These are phyloP conservation scores for Pigoraptor vietnamica DNA, from an alignment of 78 protist species.

Conservation along the genomic window DNA sequence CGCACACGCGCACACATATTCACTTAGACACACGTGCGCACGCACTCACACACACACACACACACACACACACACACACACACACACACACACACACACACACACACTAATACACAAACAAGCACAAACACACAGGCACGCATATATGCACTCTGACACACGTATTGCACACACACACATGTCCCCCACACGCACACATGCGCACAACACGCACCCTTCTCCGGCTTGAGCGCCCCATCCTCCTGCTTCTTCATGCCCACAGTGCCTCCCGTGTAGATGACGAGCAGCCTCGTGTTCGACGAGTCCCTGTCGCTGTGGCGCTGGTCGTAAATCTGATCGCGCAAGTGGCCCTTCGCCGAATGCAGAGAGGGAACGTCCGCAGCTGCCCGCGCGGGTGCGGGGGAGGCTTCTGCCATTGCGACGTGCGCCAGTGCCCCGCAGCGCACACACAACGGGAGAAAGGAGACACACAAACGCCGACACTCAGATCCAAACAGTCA, in stretches of 20 bases:
- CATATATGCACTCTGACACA: not conserved
- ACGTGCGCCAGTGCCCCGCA: no score
- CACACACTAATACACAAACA: no score
- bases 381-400: not conserved
- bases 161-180: not conserved
- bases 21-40: not conserved
- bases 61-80: not conserved
- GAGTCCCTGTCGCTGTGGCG: not conserved
- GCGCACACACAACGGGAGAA: no score
- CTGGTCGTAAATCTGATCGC: not conserved
- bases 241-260: constrained; percentile 46
- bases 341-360: not conserved
- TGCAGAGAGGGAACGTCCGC: not conserved
- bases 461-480: no score
- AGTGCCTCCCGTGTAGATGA: constrained; percentile 57
- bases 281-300: not conserved
- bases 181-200: not conserved
- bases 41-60: not conserved
- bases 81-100: not conserved
- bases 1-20: not conserved
- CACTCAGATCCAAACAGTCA: no score
- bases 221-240: not conserved
- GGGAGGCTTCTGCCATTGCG: not conserved
- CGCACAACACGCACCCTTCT: not conserved
- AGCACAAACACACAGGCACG: no score